Evolutionary conservation across 148 eudicot genomes (phyloP).

Genomic region (Nyssa sinensis): DNA sequence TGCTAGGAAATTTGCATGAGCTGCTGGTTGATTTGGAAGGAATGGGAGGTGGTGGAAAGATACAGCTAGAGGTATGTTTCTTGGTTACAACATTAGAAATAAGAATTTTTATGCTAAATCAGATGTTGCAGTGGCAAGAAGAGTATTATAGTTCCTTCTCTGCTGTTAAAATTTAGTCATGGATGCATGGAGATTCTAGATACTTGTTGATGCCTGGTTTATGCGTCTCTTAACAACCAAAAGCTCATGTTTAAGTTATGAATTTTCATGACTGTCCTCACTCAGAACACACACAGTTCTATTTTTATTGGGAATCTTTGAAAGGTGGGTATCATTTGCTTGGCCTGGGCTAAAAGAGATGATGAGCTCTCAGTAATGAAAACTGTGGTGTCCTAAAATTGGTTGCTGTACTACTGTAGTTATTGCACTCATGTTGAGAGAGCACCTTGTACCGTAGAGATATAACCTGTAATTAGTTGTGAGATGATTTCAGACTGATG

Average conservation of each 20-base stretch:
- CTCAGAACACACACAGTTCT: background rate
- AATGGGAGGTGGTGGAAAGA: conserved; percentile 99
- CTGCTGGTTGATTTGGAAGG: conserved; percentile 94
- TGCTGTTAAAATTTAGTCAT: background rate
- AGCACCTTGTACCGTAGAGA: background rate
- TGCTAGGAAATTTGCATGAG: conserved; percentile 68
- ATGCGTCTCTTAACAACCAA: background rate
- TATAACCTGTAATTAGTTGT: background rate
- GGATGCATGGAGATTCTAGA: background rate
- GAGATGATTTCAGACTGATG: background rate
- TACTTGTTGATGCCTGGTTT: background rate
- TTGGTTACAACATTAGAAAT: conserved; percentile 10
- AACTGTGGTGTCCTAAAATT: background rate
- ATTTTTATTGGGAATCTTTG: background rate
- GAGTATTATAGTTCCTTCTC: conserved; percentile 6
- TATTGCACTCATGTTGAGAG: background rate
- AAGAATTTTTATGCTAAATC: background rate
- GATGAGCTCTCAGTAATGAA: background rate
- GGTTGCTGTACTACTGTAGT: background rate
- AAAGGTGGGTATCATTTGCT: background rate
- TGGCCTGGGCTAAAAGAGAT: conserved; percentile 3
- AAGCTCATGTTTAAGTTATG: background rate
- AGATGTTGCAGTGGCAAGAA: background rate
- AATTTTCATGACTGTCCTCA: background rate
- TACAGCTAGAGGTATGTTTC: conserved; percentile 78